phyloP scores from a whole-genome alignment of 306 rosid species.

The Acacia melanoxylon region DNA sequence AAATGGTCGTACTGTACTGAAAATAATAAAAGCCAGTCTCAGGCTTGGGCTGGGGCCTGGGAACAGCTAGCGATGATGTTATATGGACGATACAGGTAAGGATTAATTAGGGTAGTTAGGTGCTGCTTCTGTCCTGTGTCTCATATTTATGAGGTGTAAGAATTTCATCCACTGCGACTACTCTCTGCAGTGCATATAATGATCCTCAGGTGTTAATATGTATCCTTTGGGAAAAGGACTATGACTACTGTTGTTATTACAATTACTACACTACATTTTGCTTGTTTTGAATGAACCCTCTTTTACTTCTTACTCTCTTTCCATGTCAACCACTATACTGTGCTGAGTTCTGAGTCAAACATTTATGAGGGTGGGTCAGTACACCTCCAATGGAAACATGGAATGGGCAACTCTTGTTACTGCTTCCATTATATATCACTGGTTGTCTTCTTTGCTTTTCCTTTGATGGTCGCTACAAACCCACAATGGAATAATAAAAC shows the following conservation, averaged over 20 bases:
- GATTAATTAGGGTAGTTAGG: slow-evolving; percentile 42
- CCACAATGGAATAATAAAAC: background rate
- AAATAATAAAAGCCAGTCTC: slow-evolving; percentile 5
- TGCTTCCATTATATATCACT: background rate
- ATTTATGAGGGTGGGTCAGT: background rate
- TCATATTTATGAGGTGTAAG: slow-evolving; percentile 24
- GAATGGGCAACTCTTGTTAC: background rate
- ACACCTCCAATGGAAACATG: background rate
- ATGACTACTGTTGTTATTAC: background rate
- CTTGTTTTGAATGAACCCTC: slow-evolving; percentile 13
- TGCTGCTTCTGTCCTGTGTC: slow-evolving; percentile 19
- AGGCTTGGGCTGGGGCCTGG: slow-evolving; percentile 36
- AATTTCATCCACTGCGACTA: slow-evolving; percentile 18
- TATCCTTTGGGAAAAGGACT: slow-evolving; percentile 18
- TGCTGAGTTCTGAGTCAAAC: background rate
- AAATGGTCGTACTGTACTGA: slow-evolving; percentile 23
- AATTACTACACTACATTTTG: background rate
- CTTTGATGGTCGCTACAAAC: background rate
- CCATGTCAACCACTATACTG: slow-evolving; percentile 18
- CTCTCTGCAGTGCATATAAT: background rate
- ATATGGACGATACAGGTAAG: background rate
- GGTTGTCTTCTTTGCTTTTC: background rate
- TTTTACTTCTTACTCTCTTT: slow-evolving; percentile 7
- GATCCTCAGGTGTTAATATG: background rate
- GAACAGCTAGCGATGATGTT: slow-evolving; percentile 44